These are phyloP conservation scores for Fimicolochytrium jonesii DNA, from an alignment of 192 early-diverging fungal genomes.

Conservation along the genomic window DNA sequence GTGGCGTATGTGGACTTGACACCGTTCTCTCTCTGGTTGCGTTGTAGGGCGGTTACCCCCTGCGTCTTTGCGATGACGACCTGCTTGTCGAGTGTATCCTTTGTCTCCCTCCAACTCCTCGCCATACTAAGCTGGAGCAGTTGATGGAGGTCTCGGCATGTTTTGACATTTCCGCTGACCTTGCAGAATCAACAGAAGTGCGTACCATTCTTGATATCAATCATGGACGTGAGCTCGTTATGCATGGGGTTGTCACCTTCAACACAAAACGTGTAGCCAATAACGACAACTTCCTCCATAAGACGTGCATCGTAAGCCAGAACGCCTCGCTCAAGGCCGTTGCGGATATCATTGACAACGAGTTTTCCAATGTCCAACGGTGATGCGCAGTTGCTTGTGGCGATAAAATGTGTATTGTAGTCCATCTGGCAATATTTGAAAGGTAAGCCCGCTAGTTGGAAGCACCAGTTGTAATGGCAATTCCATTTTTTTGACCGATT, in stretches of 20 bases:
- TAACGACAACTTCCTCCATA: conserved; percentile 5
- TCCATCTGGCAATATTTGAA: conserved; percentile 15
- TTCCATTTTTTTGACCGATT: conserved; percentile 34
- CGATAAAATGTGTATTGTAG: conserved; percentile 18
- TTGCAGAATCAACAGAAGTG: conserved; percentile 1
- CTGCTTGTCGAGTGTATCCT: no score
- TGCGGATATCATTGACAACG: conserved; percentile 69
- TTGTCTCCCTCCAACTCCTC: no score
- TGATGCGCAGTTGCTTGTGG: conserved; percentile 11
- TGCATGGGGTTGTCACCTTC: background rate
- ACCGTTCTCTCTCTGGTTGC: no score
- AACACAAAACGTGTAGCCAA: background rate
- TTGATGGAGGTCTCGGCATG: no score
- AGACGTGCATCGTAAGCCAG: conserved; percentile 69
- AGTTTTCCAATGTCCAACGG: conserved; percentile 38
- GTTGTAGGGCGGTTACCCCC: no score
- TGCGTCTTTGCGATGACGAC: no score
- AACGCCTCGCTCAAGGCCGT: conserved; percentile 68
- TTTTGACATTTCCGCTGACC: no score
- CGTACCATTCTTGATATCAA: background rate
- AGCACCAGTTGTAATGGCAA: conserved; percentile 15
- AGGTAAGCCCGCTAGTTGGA: conserved; percentile 21
- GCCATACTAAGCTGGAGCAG: no score
- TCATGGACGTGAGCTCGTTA: background rate
- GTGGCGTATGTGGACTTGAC: no score